Conservation (phyloP, 129 eudicot genomes). For the Gnaphalium uliginosum region DNA sequence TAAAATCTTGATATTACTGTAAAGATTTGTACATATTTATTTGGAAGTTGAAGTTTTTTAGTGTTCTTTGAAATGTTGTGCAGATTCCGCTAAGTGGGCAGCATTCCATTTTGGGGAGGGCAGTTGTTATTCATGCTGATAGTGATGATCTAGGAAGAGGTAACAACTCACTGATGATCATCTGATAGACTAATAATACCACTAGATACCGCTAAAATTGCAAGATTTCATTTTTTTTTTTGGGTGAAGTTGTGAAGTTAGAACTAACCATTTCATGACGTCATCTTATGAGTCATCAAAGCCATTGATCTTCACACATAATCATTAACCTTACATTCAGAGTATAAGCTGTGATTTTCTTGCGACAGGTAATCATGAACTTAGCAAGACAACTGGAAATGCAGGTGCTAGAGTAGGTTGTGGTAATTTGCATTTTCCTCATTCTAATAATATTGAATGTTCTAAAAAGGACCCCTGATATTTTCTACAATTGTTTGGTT, state of each 20-base stretch:
- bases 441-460: background rate
- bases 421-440: conserved; percentile 50
- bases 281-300: background rate
- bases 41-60: background rate
- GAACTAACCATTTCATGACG: background rate
- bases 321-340: background rate
- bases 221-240: background rate
- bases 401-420: conserved; percentile 99
- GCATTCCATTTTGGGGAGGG: conserved; percentile 92
- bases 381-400: conserved; percentile 94
- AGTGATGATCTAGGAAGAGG: conserved; percentile 99
- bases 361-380: conserved; percentile 88
- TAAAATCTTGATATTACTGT: background rate
- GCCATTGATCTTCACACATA: background rate
- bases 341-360: background rate
- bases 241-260: background rate
- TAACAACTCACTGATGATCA: conserved; percentile 15
- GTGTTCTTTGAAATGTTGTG: conserved; percentile 7
- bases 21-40: background rate
- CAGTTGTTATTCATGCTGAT: conserved; percentile 98
- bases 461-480: background rate
- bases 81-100: conserved; percentile 83
- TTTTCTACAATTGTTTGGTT: background rate
- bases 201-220: background rate
- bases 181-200: background rate